phyloP scores from a whole-genome alignment of 2,329 filamentous ascomycete genomes.

The Phialophora expanda region DNA sequence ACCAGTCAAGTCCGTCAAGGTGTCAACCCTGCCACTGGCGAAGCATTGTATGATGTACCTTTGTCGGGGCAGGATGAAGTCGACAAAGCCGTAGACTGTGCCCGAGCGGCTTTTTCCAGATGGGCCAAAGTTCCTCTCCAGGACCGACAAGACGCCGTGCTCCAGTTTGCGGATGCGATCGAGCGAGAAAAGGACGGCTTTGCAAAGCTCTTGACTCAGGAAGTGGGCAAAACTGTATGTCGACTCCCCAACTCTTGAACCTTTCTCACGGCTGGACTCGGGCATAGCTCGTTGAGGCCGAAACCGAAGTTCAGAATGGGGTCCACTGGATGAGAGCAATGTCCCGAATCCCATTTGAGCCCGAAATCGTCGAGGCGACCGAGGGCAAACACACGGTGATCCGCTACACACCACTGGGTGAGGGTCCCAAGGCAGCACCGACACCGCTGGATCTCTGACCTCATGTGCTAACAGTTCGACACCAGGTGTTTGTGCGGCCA shows the following conservation, averaged over 20 bases:
- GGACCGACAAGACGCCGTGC: background rate
- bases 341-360: background rate
- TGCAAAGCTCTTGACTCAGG: background rate
- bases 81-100: background rate
- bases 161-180: background rate
- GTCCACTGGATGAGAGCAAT: background rate
- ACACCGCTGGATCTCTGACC: no score
- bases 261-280: background rate
- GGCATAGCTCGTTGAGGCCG: background rate
- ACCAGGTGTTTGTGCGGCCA: background rate
- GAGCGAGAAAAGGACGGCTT: background rate
- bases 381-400: background rate
- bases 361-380: background rate
- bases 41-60: background rate
- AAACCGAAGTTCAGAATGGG: conserved; percentile 1
- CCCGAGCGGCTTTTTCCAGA: background rate
- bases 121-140: background rate
- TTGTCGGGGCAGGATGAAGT: background rate
- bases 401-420: conserved; percentile 1
- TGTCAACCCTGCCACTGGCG: conserved; percentile 1
- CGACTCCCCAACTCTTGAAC: background rate
- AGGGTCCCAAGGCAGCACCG: background rate
- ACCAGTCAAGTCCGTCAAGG: background rate
- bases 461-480: background rate
- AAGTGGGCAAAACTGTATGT: background rate